phyloP scores from a whole-genome alignment of 768 basidiomycete species.

The Macrolepiota dolichaula region DNA sequence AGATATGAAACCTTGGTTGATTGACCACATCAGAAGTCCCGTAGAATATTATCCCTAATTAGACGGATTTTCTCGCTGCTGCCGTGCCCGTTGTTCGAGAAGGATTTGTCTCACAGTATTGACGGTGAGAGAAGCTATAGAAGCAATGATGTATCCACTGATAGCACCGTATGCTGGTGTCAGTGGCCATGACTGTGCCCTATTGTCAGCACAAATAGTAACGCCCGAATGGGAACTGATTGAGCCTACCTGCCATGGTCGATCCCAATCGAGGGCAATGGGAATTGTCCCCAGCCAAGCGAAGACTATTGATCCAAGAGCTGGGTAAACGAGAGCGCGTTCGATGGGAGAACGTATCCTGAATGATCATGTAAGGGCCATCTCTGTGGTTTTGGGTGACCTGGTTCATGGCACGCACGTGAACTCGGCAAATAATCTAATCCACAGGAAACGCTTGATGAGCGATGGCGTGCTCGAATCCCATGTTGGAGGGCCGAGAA shows the following conservation, averaged over 20 bases:
- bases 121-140: constrained; percentile 49
- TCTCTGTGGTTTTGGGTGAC: constrained; percentile 1
- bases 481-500: constrained; percentile 59
- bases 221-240: background rate
- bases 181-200: constrained; percentile 73
- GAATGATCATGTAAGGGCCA: constrained; percentile 1
- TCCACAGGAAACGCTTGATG: constrained; percentile 63
- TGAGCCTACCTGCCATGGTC: constrained; percentile 86
- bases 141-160: constrained; percentile 61
- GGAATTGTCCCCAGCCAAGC: constrained; percentile 81
- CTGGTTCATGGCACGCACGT: constrained; percentile 49
- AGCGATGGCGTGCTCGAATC: constrained; percentile 39
- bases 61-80: background rate
- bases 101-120: constrained; percentile 37
- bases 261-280: constrained; percentile 93
- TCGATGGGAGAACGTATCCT: constrained; percentile 69
- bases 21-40: background rate
- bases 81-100: constrained; percentile 27
- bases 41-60: constrained; percentile 6
- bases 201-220: constrained; percentile 8
- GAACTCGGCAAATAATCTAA: constrained; percentile 77
- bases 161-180: constrained; percentile 74
- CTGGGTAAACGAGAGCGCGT: constrained; percentile 76
- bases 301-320: constrained; percentile 67
- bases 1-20: background rate